Conservation (phyloP, 2,329 filamentous ascomycete genomes). For the Epichloe baconii region DNA sequence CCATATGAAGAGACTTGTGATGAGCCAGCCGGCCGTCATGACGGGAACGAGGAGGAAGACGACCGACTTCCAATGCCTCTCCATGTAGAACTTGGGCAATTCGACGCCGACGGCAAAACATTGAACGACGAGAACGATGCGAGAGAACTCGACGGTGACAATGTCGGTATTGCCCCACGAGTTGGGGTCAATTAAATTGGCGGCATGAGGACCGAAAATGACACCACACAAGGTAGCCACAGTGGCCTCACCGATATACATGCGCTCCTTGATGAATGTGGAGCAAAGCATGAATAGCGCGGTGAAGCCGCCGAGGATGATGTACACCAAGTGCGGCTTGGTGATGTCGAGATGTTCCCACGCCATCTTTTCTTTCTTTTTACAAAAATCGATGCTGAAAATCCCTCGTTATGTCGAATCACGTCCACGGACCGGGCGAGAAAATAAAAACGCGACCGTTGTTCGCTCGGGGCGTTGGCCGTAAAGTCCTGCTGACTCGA, state of each 20-base stretch:
- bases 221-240: slow-evolving; percentile 80
- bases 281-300: slow-evolving; percentile 97
- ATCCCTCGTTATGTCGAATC: not conserved
- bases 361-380: slow-evolving; percentile 38
- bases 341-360: slow-evolving; percentile 79
- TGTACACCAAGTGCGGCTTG: slow-evolving; percentile 93
- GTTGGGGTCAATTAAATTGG: slow-evolving; percentile 62
- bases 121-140: slow-evolving; percentile 81
- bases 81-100: slow-evolving; percentile 91
- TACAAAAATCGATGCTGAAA: not conserved
- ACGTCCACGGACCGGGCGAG: slow-evolving; percentile 3
- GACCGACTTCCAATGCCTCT: slow-evolving; percentile 91
- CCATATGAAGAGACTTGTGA: slow-evolving; percentile 90
- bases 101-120: slow-evolving; percentile 88
- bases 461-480: slow-evolving; percentile 1
- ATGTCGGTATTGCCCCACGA: slow-evolving; percentile 77
- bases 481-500: slow-evolving; percentile 1
- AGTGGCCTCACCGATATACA: slow-evolving; percentile 97
- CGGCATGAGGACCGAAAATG: slow-evolving; percentile 77
- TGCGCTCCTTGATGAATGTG: slow-evolving; percentile 91
- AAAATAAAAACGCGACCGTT: not conserved
- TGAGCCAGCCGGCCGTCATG: slow-evolving; percentile 93
- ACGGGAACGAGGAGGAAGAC: slow-evolving; percentile 78
- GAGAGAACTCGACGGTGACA: slow-evolving; percentile 78
- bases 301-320: slow-evolving; percentile 95